phyloP scores from a whole-genome alignment of 1,284 basidiomycete genomes.

The Puccinia polysora region DNA sequence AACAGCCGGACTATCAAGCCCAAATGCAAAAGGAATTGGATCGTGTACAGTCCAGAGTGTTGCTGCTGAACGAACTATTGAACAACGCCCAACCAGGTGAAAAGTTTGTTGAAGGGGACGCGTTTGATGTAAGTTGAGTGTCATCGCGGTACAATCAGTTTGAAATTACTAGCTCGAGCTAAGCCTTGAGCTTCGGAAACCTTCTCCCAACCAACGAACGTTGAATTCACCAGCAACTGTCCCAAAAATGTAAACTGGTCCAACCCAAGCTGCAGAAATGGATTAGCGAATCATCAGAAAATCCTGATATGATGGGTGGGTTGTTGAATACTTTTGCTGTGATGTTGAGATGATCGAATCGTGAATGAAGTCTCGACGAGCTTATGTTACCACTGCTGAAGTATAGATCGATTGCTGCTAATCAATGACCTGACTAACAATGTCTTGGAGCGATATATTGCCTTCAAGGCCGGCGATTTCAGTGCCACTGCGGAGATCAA shows the following conservation, averaged over 20 bases:
- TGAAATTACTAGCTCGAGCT: too few species aligned
- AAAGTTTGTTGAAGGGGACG: conserved; percentile 66
- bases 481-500: conserved; percentile 61
- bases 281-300: conserved; percentile 82
- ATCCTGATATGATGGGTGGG: conserved; percentile 76
- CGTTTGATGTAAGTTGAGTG: conserved; percentile 69
- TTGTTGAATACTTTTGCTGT: background rate
- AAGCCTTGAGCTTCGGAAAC: too few species aligned
- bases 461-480: conserved; percentile 84
- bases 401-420: conserved; percentile 85
- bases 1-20: conserved; percentile 83
- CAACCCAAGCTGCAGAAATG: conserved; percentile 95
- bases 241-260: conserved; percentile 71
- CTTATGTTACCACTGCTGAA: too few species aligned
- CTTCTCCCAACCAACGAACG: too few species aligned
- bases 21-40: conserved; percentile 86
- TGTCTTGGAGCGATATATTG: conserved; percentile 80
- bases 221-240: conserved; percentile 68
- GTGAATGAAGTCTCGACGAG: too few species aligned
- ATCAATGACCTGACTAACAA: conserved; percentile 98
- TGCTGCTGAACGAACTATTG: conserved; percentile 90
- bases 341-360: too few species aligned
- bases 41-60: conserved; percentile 89
- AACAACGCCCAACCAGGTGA: conserved; percentile 68
- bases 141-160: too few species aligned